Evolutionary conservation across 1,284 basidiomycete species (phyloP), one percentile per base, ranked within the genome.

Genomic region (Inonotus hispidus): DNA sequence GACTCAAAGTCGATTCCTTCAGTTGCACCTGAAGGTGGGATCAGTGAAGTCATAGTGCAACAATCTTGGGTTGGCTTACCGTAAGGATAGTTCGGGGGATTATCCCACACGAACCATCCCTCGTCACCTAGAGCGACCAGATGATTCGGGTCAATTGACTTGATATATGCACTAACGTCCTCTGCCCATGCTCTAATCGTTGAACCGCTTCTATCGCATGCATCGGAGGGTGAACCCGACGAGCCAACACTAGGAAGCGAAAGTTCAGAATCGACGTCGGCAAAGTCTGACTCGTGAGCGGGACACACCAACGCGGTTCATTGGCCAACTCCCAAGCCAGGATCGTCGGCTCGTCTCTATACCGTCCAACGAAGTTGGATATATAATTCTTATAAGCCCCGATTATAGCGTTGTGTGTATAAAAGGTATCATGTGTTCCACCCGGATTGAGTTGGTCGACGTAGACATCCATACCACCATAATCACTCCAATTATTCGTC

Each of bases 401-500:
- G 29, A 73, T 71, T 41, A 77, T 70, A 38, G 65, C 66, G 0
- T 71, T 62, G 63, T 77, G 68, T 45, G 75, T 77, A 71, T 79
- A 79, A 72, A 79, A 79, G 37, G 69, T 66, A 59, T 77, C 76
- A 63, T 79, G 76, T 55, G 66, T 63, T 3, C 72, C 69, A 39
- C 69, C 62, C 1, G 71, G 67, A 45, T 71, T 70, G 16, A 71
- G 64, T 61, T 79, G 75, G 11, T 68, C 68, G 49, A 76, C 72
- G 62, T 79, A 79, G 27, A 77, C 75, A 64, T 78, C 77, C 76
- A 78, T 75, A 7, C 82, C 73, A 43, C 83, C 82, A 59, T 80
- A 82, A 67, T 82, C 78, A 23, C 74, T 71, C 81, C 80, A 85
- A 71, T 86, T 85, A 71, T 85, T 85, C 10, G 82, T 82, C 79